Evolutionary conservation across 2,329 filamentous ascomycete species (phyloP).

Genomic region (Cladophialophora yegresii): DNA sequence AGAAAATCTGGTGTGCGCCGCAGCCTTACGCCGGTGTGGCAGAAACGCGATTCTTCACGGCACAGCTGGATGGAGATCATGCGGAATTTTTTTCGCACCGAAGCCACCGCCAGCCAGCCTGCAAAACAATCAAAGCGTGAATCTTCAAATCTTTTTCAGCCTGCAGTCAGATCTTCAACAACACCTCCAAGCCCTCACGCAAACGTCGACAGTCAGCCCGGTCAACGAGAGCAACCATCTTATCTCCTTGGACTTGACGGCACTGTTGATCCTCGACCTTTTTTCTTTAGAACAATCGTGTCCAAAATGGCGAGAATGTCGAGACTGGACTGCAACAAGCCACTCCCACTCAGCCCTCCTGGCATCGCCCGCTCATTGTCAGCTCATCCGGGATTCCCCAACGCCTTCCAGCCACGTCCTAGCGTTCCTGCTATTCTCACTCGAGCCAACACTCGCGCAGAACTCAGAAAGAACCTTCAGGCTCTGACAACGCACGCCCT

Average conservation of each 20-base stretch:
- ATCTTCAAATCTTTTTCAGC: constrained; percentile 11
- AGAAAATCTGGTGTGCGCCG: constrained; percentile 17
- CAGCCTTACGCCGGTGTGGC: constrained; percentile 24
- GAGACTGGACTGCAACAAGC: constrained; percentile 28
- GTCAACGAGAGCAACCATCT: neutral
- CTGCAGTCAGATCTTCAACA: constrained; percentile 1
- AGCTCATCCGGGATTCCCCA: neutral
- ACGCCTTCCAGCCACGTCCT: neutral
- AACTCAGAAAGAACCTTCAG: neutral
- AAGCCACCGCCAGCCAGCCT: constrained; percentile 11
- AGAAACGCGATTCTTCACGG: constrained; percentile 26
- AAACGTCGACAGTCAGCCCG: neutral
- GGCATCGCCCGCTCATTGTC: constrained; percentile 19
- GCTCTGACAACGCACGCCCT: neutral
- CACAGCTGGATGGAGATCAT: constrained; percentile 29
- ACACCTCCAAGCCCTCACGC: neutral
- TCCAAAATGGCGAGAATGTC: neutral
- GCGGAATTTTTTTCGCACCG: constrained; percentile 25
- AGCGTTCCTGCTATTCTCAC: neutral
- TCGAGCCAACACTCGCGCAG: neutral
- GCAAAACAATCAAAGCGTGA: constrained; percentile 16
- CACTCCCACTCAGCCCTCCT: constrained; percentile 30
- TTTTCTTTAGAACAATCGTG: neutral
- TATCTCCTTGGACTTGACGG: constrained; percentile 28
- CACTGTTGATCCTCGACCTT: constrained; percentile 17